Percentiles rank a stretch among this genome's conserved stretches.
Evolutionary conservation across 495 filamentous ascomycete species (phyloP).

Genomic region (Xylaria palmicola): DNA sequence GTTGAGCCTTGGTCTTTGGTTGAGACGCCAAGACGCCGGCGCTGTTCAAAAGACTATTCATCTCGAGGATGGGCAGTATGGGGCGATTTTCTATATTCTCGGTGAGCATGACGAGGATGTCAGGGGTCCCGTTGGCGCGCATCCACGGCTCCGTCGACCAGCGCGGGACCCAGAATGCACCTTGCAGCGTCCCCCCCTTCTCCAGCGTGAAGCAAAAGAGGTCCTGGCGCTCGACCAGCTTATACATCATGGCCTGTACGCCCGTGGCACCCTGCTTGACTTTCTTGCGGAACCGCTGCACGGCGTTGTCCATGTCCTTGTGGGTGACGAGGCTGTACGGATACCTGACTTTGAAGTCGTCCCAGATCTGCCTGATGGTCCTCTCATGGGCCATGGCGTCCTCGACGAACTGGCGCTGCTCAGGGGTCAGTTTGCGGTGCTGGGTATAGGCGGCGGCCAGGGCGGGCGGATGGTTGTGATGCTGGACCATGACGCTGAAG

Average conservation of each 20-base stretch:
- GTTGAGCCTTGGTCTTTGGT: neutral
- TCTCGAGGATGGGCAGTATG: constrained; percentile 28
- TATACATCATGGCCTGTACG: constrained; percentile 30
- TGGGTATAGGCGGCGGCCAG: constrained; percentile 25
- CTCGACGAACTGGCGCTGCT: constrained; percentile 30
- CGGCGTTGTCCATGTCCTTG: constrained; percentile 30
- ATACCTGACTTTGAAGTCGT: constrained; percentile 24
- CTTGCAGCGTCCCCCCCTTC: constrained; percentile 21
- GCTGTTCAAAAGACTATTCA: constrained; percentile 26
- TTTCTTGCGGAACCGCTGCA: constrained; percentile 31
- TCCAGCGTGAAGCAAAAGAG: constrained; percentile 30
- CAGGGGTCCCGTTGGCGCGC: constrained; percentile 23
- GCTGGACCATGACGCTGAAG: constrained; percentile 23
- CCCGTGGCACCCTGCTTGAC: constrained; percentile 31
- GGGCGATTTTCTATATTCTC: constrained; percentile 31
- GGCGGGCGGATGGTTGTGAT: constrained; percentile 30
- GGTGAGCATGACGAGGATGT: constrained; percentile 31
- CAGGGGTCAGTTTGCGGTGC: constrained; percentile 29
- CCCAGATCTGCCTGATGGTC: constrained; percentile 24
- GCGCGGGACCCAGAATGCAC: constrained; percentile 34
- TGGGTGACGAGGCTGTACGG: constrained; percentile 26
- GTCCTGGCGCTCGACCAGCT: constrained; percentile 30
- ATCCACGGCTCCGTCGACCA: constrained; percentile 31
- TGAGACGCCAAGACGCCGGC: neutral
- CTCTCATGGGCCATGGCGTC: constrained; percentile 28